Base-by-base conservation (phyloP, 371 early-diverging fungal species). In the Mortierella sp. region DNA sequence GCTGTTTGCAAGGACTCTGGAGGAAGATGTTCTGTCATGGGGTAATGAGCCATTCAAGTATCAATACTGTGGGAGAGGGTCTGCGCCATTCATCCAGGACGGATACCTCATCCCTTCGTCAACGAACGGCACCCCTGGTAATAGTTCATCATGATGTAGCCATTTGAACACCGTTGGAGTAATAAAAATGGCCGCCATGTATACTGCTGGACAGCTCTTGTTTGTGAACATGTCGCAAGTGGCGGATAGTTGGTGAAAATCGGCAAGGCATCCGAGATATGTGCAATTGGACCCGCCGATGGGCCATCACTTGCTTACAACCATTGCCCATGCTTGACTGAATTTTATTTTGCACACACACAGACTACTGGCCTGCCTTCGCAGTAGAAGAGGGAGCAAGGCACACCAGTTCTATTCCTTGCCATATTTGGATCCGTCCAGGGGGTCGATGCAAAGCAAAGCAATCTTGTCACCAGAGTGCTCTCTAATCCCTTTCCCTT, bases 1-100 rank as follows among this genome's bases (percentile, higher is more conserved):
- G 78, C 75, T 96, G 76, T 96, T 96, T 89, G 95, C 95, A 32
- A 86, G 96, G 0, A 92, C 91, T 70, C 86, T 95, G 14, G 80
- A 88, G 27, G 91, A 92, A 48, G 92, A 91, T 6, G 94, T 94
- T 90, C 86, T 91, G 12, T 91, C 91, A 65, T 96, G 96, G 96
- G 96, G 96, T 1, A 96, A 95, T 74, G 95, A 96, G 75, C 91
- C 91, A 21, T 81, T 96, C 46, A 90, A 91, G 72, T 94, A 93
- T 80, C 93, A 93, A 48, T 90, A 83, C 54, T 83, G 82, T 72
- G 86, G 86, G 32, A 71, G 78, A 12, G 73, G 72, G 24, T 29
- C 65, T 11, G 70, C 60, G 4, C 16, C 18, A 3, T 16, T 71
- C 32, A 74, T 77, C 12, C 81, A 81, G 32, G 86, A 86, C 55